Evolutionary conservation across 2,329 filamentous ascomycete genomes (phyloP).

Genomic region (Zasmidium angulare): DNA sequence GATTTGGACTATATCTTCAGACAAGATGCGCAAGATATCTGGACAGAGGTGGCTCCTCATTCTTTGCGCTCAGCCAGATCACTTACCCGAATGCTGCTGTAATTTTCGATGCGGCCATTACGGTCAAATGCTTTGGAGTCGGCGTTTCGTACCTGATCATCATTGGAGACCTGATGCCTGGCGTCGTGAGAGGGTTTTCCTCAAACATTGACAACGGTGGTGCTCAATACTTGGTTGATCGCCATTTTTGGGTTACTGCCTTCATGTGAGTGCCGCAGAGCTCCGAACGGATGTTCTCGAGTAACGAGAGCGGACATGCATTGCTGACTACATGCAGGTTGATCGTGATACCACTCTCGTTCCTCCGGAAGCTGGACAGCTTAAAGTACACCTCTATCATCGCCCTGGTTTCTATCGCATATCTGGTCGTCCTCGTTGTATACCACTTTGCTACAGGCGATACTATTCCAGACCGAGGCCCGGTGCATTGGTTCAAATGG

Average conservation of each 20-base stretch:
- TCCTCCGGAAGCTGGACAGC: conserved; percentile 86
- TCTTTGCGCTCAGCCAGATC: conserved; percentile 94
- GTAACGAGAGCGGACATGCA: not conserved
- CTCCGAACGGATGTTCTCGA: not conserved
- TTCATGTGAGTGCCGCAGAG: conserved; percentile 68
- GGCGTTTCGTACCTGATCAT: conserved; percentile 98
- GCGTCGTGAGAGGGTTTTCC: conserved; percentile 80
- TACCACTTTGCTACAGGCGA: conserved; percentile 85
- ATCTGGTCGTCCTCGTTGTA: conserved; percentile 87
- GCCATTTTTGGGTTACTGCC: conserved; percentile 95
- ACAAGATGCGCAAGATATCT: conserved; percentile 90
- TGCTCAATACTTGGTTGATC: conserved; percentile 75
- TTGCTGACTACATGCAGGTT: conserved; percentile 55
- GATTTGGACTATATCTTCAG: conserved; percentile 93
- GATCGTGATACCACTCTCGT: conserved; percentile 90
- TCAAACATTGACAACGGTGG: conserved; percentile 50
- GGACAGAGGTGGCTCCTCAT: conserved; percentile 82
- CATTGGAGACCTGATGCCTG: conserved; percentile 97
- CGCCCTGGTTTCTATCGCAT: conserved; percentile 88
- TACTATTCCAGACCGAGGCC: conserved; percentile 68
- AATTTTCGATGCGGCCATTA: conserved; percentile 92
- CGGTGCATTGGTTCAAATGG: conserved; percentile 75
- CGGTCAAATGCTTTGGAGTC: conserved; percentile 96
- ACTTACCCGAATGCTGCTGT: conserved; percentile 96
- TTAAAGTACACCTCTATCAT: conserved; percentile 95